Percentiles rank a stretch among this genome's conserved stretches.
These are phyloP conservation scores for Fusarium sp. DNA, from an alignment of 2,329 filamentous ascomycete genomes.

Conservation along the genomic window DNA sequence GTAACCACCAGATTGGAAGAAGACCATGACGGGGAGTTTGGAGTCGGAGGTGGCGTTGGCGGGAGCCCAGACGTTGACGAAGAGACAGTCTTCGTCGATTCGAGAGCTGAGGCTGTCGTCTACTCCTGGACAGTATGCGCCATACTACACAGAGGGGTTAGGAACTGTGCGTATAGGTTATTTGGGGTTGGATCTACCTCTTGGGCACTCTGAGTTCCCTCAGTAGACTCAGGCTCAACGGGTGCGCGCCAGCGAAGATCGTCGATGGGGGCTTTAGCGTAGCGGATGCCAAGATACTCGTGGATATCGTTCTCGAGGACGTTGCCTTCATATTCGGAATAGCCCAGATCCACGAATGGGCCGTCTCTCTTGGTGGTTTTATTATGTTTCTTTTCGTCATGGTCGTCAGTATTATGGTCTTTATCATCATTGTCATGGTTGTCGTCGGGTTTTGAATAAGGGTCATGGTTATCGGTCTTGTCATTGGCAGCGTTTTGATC, in stretches of 20 bases:
- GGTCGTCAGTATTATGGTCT: not conserved
- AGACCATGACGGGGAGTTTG: constrained; percentile 59
- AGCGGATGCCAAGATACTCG: constrained; percentile 66
- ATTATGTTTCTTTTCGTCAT: not conserved
- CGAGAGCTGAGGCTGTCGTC: constrained; percentile 45
- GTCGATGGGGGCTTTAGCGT: constrained; percentile 66
- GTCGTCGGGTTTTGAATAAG: constrained; percentile 3
- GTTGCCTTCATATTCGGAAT: constrained; percentile 62
- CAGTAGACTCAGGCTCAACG: constrained; percentile 56
- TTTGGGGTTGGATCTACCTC: constrained; percentile 43
- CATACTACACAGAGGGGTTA: constrained; percentile 55
- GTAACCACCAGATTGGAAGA: constrained; percentile 65
- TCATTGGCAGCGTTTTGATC: constrained; percentile 5
- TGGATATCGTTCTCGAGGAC: constrained; percentile 58
- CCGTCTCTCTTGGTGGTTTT: constrained; percentile 6
- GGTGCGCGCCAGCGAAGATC: constrained; percentile 68
- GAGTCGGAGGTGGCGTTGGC: constrained; percentile 47
- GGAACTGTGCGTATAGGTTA: not conserved
- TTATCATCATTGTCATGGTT: not conserved
- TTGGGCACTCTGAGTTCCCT: constrained; percentile 55
- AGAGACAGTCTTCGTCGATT: constrained; percentile 63
- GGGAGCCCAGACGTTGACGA: constrained; percentile 65
- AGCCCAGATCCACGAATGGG: constrained; percentile 58
- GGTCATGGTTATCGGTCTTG: constrained; percentile 1
- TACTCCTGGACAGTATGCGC: constrained; percentile 61